Percentiles rank a stretch among this genome's conserved stretches.
Evolutionary conservation across 768 basidiomycete species (phyloP).

Genomic region (Tephrocybe sp.): DNA sequence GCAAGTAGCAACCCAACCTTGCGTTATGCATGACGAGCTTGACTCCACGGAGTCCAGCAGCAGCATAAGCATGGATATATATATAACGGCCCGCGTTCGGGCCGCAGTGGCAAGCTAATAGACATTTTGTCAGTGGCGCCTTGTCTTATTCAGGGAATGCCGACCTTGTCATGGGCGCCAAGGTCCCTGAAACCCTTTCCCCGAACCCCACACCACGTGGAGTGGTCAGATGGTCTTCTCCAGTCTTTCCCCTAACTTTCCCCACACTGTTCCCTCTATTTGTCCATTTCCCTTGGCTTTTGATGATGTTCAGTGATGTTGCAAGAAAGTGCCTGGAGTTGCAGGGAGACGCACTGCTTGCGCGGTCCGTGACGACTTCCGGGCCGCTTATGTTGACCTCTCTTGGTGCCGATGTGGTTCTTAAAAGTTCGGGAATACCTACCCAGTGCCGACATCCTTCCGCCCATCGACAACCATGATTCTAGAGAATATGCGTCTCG

Average conservation of each 20-base stretch:
- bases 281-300: background rate
- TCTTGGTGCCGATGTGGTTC: background rate
- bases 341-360: background rate
- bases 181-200: background rate
- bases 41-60: too few species aligned
- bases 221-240: background rate
- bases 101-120: background rate
- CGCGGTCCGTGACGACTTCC: background rate
- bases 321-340: background rate
- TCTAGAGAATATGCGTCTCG: constrained; percentile 9
- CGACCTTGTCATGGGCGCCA: background rate
- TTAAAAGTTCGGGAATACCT: background rate
- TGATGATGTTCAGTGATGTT: background rate
- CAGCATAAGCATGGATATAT: too few species aligned
- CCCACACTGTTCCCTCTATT: background rate
- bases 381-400: background rate
- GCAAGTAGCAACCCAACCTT: too few species aligned
- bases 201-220: background rate
- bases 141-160: background rate
- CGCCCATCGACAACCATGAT: constrained; percentile 4
- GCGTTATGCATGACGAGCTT: too few species aligned
- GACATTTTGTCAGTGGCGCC: background rate
- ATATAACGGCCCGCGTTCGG: background rate
- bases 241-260: background rate
- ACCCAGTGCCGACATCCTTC: background rate